Evolutionary conservation across 768 basidiomycete species (phyloP).

Genomic region (Clavaria fumosa): DNA sequence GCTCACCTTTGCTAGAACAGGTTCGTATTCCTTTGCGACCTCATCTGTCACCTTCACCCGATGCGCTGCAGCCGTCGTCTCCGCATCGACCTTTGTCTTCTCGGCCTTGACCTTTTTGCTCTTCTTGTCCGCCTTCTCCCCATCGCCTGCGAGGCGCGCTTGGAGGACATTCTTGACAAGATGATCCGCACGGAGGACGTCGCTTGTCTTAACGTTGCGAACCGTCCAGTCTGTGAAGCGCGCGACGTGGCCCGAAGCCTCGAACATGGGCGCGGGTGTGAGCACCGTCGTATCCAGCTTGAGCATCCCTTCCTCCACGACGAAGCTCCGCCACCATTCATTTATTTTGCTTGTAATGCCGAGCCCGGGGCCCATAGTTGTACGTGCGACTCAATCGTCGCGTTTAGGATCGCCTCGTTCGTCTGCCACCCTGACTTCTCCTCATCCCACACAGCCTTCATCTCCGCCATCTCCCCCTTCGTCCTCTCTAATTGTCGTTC

Average conservation of each 20-base stretch:
- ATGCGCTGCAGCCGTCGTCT: too few relatives aligned
- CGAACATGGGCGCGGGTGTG: conserved; percentile 89
- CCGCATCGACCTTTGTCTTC: conserved; percentile 48
- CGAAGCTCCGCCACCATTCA: conserved; percentile 96
- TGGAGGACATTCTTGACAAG: conserved; percentile 87
- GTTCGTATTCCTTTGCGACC: conserved; percentile 64
- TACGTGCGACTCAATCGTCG: too few relatives aligned
- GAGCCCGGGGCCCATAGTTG: conserved; percentile 98
- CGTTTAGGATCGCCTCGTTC: too few relatives aligned
- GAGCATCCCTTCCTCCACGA: conserved; percentile 96
- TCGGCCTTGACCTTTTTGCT: conserved; percentile 66
- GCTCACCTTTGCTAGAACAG: conserved; percentile 74
- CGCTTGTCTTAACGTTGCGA: conserved; percentile 87
- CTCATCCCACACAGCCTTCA: too few relatives aligned
- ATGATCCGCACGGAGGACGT: conserved; percentile 94
- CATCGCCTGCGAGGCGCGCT: conserved; percentile 78
- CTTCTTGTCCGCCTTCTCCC: conserved; percentile 55
- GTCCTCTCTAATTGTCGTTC: too few relatives aligned
- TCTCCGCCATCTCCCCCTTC: too few relatives aligned
- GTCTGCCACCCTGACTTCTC: too few relatives aligned
- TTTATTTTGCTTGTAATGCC: conserved; percentile 88
- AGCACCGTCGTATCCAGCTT: conserved; percentile 97
- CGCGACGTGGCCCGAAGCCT: conserved; percentile 94
- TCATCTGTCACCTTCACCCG: conserved; percentile 65
- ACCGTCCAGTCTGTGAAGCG: conserved; percentile 99